phyloP scores from a whole-genome alignment of 1,139 yeast genomes.

The Taphrina betulina region DNA sequence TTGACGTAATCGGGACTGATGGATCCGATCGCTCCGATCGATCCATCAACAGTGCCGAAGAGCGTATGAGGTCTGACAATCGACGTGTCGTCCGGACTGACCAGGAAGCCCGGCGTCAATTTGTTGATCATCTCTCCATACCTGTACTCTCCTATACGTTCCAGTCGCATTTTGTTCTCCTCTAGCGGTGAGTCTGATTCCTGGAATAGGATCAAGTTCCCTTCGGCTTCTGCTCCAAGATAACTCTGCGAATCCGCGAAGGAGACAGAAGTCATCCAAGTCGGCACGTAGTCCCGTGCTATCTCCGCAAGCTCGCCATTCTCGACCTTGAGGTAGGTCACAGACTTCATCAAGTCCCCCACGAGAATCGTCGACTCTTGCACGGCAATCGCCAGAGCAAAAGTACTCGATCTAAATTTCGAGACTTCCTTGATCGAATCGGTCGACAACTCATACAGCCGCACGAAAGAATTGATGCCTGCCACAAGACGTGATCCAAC shows the following conservation, averaged over 20 bases:
- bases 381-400: slow-evolving; percentile 37
- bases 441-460: slow-evolving; percentile 9
- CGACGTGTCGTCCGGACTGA: slow-evolving; percentile 17
- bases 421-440: slow-evolving; percentile 18
- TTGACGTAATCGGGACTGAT: slow-evolving; percentile 35
- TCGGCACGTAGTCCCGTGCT: slow-evolving; percentile 38
- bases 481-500: slow-evolving; percentile 35
- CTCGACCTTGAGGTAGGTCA: slow-evolving; percentile 29
- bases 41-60: slow-evolving; percentile 40
- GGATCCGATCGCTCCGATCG: slow-evolving; percentile 37
- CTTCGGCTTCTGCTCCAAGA: slow-evolving; percentile 39
- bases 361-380: slow-evolving; percentile 34
- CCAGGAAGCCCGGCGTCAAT: slow-evolving; percentile 33
- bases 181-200: slow-evolving; percentile 25
- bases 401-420: slow-evolving; percentile 36
- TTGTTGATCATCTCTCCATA: slow-evolving; percentile 39
- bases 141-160: slow-evolving; percentile 34
- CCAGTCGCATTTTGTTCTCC: slow-evolving; percentile 33
- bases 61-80: slow-evolving; percentile 36
- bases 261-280: slow-evolving; percentile 39
- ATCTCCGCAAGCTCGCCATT: slow-evolving; percentile 34
- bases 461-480: slow-evolving; percentile 38
- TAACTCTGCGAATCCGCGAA: slow-evolving; percentile 30
- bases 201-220: slow-evolving; percentile 37
- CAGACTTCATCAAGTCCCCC: slow-evolving; percentile 40